These are phyloP conservation scores for Blastobotrys robertii DNA, from an alignment of 805 yeast species.

Conservation along the genomic window DNA sequence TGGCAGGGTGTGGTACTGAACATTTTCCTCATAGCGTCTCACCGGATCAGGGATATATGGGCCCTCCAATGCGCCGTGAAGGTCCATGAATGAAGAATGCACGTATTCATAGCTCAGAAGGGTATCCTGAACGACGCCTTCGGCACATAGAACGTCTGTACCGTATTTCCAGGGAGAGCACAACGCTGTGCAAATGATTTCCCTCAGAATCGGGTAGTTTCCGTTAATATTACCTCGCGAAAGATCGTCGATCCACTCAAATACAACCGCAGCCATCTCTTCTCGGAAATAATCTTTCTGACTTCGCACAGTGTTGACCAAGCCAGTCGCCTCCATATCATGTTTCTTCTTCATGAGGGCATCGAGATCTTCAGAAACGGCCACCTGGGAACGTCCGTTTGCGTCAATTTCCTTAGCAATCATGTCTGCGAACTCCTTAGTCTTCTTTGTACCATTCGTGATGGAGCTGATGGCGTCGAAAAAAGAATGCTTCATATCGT, in stretches of 20 bases:
- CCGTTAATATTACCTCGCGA: slow-evolving; percentile 45
- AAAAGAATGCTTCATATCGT: slow-evolving; percentile 70
- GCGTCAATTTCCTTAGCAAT: slow-evolving; percentile 52
- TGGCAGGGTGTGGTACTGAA: not conserved
- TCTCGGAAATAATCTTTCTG: slow-evolving; percentile 67
- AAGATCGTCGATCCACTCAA: slow-evolving; percentile 55
- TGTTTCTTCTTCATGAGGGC: slow-evolving; percentile 45
- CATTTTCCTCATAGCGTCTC: not conserved
- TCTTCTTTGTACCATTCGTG: slow-evolving; percentile 52
- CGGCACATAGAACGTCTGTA: slow-evolving; percentile 15
- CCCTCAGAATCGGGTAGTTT: slow-evolving; percentile 37
- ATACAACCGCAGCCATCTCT: slow-evolving; percentile 66
- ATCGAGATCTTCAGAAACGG: slow-evolving; percentile 43
- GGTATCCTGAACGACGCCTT: slow-evolving; percentile 1
- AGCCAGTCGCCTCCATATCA: slow-evolving; percentile 51
- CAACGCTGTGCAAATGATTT: slow-evolving; percentile 47
- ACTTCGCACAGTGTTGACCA: slow-evolving; percentile 56
- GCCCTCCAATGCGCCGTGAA: slow-evolving; percentile 9
- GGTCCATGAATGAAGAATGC: slow-evolving; percentile 2
- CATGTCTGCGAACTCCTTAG: slow-evolving; percentile 59
- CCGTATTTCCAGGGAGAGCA: slow-evolving; percentile 57
- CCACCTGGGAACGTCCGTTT: slow-evolving; percentile 61
- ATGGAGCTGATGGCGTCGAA: slow-evolving; percentile 64
- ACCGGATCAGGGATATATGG: slow-evolving; percentile 13
- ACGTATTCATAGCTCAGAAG: not conserved